Evolutionary conservation across 768 basidiomycete genomes (phyloP), one percentile per base, ranked within the genome.

Genomic region (Boletus subcaerulescens): DNA sequence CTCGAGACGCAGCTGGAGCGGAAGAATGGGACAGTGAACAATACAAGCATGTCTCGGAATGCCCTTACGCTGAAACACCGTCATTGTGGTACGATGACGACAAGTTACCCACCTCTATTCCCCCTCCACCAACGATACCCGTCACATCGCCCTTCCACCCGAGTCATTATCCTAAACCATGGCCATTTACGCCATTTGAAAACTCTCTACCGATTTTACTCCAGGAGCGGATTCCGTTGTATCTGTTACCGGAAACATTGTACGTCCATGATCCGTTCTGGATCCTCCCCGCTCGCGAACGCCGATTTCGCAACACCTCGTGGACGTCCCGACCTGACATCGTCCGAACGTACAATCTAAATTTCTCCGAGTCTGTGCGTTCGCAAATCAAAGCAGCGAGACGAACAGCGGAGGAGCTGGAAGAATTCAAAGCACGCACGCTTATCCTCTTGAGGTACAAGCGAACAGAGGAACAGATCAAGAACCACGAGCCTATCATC

Each of bases 191-290:
- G 2, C 79, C 79, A 0, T 80, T 78, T 26, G 35, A 48, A 17
- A 32, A 46, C 3, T 58, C 57, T 24, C 31, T 54, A 8, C 61
- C 71, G 36, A 5, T 60, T 17, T 40, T 48, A 13, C 71, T 77
- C 24, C 70, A 75, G 53, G 64, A 73, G 4, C 66, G 65, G 5
- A 60, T 77, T 32, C 70, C 74, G 0, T 52, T 67, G 5, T 52
- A 72, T 36, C 61, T 74, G 5, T 68, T 77, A 18, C 79, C 79
- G 0, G 55, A 73, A 59, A 76, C 60, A 18, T 65, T 80, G 11
- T 56, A 74, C 22, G 75, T 80, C 1, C 78, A 80, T 51, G 78
- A 79, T 52, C 77, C 78, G 0, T 77, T 68, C 58, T 60, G 63
- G 49, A 40, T 74, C 10, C 70, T 78, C 32, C 17, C 53, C 29